A percentile compares a stretch with the other conserved stretches of the same genome.
Conservation (phyloP, 306 rosid genomes). For the Medicago truncatula region DNA sequence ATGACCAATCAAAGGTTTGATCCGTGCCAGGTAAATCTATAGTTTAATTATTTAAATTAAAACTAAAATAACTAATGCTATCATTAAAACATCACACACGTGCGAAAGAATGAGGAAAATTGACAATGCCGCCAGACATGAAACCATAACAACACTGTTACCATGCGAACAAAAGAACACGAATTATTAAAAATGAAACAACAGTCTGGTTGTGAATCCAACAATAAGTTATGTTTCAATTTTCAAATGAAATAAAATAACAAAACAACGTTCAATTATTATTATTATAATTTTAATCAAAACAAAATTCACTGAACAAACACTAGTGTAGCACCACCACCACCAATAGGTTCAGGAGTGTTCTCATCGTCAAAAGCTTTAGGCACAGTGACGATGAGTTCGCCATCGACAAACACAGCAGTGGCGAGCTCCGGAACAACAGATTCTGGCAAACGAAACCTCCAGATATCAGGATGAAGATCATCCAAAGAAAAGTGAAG, state of each 20-base stretch:
- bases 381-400: constrained; percentile 6
- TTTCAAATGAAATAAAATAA: background rate
- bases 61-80: too few relatives aligned
- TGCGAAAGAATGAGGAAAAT: background rate
- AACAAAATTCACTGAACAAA: background rate
- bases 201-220: background rate
- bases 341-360: background rate
- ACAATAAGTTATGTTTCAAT: background rate
- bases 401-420: background rate
- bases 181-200: background rate
- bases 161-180: background rate
- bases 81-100: background rate
- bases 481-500: constrained; percentile 23
- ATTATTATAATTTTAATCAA: background rate
- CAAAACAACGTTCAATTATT: background rate
- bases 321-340: background rate
- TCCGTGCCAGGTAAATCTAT: too few relatives aligned
- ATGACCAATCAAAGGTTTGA: too few relatives aligned
- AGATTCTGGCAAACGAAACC: constrained; percentile 23
- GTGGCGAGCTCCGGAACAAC: constrained; percentile 3
- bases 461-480: constrained; percentile 4
- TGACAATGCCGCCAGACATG: background rate
- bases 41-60: too few relatives aligned
- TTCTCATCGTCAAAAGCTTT: background rate
- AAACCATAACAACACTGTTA: background rate